Percentiles rank a stretch among this genome's conserved stretches.
phyloP scores from a whole-genome alignment of 1,284 basidiomycete species.

The Rhodotorula sp. region DNA sequence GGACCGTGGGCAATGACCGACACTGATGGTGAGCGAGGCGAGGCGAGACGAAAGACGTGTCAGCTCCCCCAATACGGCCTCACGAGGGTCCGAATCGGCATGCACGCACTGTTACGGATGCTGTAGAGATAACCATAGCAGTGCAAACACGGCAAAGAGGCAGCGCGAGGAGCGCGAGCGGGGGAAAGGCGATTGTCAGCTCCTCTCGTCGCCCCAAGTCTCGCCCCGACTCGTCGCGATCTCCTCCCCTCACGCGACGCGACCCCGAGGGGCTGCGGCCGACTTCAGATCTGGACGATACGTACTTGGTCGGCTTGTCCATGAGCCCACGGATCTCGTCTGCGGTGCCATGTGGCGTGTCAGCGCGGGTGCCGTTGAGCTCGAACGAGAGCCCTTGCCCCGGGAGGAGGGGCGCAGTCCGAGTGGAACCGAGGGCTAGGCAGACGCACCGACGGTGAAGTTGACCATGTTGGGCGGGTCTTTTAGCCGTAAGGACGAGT shows the following conservation, averaged over 20 bases:
- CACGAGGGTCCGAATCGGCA: too few species aligned
- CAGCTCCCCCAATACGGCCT: neutral
- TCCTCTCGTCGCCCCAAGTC: neutral
- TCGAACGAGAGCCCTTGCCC: neutral
- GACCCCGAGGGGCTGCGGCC: neutral
- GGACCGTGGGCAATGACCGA: slow-evolving; percentile 50
- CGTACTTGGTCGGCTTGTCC: slow-evolving; percentile 44
- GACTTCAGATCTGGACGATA: neutral
- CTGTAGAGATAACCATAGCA: slow-evolving; percentile 5
- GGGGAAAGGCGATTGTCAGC: slow-evolving; percentile 16
- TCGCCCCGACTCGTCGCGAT: neutral
- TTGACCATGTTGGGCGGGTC: slow-evolving; percentile 37
- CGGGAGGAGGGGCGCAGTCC: neutral
- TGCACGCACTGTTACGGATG: slow-evolving; percentile 42
- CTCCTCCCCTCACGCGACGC: neutral
- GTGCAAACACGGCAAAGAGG: neutral
- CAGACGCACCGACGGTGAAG: slow-evolving; percentile 41
- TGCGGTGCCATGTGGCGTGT: slow-evolving; percentile 8
- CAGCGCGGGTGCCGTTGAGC: slow-evolving; percentile 2
- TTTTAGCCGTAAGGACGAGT: slow-evolving; percentile 3
- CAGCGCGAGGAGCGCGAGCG: neutral
- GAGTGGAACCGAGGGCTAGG: neutral
- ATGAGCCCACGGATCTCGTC: slow-evolving; percentile 46
- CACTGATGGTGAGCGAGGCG: slow-evolving; percentile 22
- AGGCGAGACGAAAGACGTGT: neutral